These are phyloP conservation scores for Ceratocystis harringtonii DNA, from an alignment of 2,329 filamentous ascomycete genomes.

Conservation along the genomic window DNA sequence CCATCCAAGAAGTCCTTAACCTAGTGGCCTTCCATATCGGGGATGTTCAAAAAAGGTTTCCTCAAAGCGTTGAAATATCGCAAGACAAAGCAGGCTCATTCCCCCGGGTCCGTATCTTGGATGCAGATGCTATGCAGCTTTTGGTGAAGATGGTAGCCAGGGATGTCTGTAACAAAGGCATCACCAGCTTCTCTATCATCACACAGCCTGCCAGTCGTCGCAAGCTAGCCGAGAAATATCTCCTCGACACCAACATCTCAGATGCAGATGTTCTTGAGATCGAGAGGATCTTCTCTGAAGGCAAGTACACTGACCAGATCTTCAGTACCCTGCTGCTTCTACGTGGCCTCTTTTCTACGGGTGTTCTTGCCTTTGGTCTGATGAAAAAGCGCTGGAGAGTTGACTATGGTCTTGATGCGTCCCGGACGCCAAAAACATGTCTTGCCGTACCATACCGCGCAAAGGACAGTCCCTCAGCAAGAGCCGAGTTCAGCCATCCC, in stretches of 20 bases:
- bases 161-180: slow-evolving; percentile 30
- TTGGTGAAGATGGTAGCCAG: slow-evolving; percentile 23
- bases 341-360: slow-evolving; percentile 39
- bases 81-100: slow-evolving; percentile 26
- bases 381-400: slow-evolving; percentile 48
- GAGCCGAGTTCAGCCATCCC: slow-evolving; percentile 48
- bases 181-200: slow-evolving; percentile 29
- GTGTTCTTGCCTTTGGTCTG: slow-evolving; percentile 39
- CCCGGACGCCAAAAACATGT: slow-evolving; percentile 27
- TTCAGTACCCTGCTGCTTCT: slow-evolving; percentile 31
- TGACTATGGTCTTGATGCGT: slow-evolving; percentile 42
- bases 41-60: slow-evolving; percentile 23
- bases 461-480: slow-evolving; percentile 40
- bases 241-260: slow-evolving; percentile 26
- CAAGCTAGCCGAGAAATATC: slow-evolving; percentile 29
- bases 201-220: slow-evolving; percentile 24
- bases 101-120: slow-evolving; percentile 35
- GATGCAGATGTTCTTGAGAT: slow-evolving; percentile 25
- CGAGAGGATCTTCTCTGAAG: slow-evolving; percentile 25
- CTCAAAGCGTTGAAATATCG: slow-evolving; percentile 30
- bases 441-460: slow-evolving; percentile 45
- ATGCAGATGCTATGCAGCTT: slow-evolving; percentile 20
- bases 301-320: slow-evolving; percentile 20
- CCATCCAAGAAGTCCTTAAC: slow-evolving; percentile 38
- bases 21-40: slow-evolving; percentile 26